Evolutionary conservation across 768 basidiomycete species (phyloP).

Genomic region (Rhizopogon vesiculosus): DNA sequence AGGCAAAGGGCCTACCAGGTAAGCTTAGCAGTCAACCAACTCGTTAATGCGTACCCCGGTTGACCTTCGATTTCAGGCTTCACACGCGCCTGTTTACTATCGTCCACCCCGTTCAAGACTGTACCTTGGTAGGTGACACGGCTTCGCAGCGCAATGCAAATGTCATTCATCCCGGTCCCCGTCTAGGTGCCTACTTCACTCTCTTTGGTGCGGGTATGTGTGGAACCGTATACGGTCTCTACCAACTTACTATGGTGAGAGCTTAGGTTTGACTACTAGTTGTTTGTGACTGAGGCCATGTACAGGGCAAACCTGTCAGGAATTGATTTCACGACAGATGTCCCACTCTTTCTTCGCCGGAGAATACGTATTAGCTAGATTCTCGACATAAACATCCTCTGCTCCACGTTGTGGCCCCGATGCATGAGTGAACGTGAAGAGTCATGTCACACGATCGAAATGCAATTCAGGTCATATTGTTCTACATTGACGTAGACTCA

Average conservation of each 20-base stretch:
- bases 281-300: background rate
- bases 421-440: background rate
- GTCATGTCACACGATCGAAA: background rate
- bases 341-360: background rate
- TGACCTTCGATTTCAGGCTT: conserved; percentile 20
- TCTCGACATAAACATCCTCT: conserved; percentile 1
- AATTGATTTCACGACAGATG: background rate
- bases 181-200: conserved; percentile 49
- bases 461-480: background rate
- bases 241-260: conserved; percentile 39
- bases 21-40: conserved; percentile 1
- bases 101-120: conserved; percentile 58
- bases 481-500: background rate
- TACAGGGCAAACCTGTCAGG: conserved; percentile 25
- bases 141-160: background rate
- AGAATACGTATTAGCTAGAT: background rate
- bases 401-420: conserved; percentile 2
- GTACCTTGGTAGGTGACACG: conserved; percentile 50
- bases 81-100: conserved; percentile 51
- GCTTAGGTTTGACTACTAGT: conserved; percentile 10
- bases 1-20: conserved; percentile 70
- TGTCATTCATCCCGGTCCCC: background rate
- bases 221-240: conserved; percentile 47
- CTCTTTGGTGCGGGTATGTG: conserved; percentile 51
- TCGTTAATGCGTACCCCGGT: background rate